Evolutionary conservation across 306 rosid genomes (phyloP).

Genomic region (Sindora glabra): DNA sequence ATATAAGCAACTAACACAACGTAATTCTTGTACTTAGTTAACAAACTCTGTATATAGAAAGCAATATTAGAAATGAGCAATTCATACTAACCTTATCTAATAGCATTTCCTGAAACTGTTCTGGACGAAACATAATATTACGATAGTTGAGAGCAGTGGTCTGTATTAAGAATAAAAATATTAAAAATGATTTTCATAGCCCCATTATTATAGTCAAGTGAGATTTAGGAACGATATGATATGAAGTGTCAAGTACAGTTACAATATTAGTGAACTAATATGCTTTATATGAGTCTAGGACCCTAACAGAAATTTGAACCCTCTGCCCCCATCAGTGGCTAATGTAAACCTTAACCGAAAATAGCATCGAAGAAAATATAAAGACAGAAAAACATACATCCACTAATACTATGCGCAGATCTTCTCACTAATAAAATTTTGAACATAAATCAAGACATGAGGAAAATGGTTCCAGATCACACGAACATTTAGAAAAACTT

Average conservation of each 20-base stretch:
- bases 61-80: background rate
- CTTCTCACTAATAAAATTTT: background rate
- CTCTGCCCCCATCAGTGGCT: background rate
- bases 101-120: constrained; percentile 61
- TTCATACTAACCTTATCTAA: constrained; percentile 64
- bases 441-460: background rate
- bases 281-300: background rate
- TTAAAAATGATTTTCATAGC: background rate
- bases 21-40: background rate
- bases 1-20: background rate
- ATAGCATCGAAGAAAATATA: background rate
- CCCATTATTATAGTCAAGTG: background rate
- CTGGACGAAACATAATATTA: constrained; percentile 40
- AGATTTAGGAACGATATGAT: background rate
- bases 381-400: background rate
- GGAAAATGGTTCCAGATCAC: background rate
- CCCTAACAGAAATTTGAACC: background rate
- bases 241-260: background rate
- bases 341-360: background rate
- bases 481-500: too few relatives aligned
- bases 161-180: constrained; percentile 28
- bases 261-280: background rate
- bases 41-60: background rate
- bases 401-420: background rate
- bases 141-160: constrained; percentile 41